Conservation (phyloP, 805 yeast genomes). For the Wickerhamiella cacticola region DNA sequence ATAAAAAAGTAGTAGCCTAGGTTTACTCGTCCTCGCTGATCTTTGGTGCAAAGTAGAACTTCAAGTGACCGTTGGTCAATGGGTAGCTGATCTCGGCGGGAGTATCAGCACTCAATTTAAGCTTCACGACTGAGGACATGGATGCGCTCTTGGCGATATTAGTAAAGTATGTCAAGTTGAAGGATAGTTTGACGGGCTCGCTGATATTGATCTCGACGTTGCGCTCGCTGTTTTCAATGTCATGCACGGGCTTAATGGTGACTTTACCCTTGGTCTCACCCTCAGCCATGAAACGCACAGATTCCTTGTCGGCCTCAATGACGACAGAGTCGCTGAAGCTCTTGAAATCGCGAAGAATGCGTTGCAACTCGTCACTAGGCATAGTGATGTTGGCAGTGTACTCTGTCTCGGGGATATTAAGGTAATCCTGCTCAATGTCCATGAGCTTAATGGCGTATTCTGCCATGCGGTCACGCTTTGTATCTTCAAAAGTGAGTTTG, state of each 20-base stretch:
- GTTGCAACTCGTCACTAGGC: conserved; percentile 82
- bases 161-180: conserved; percentile 80
- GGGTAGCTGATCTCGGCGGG: conserved; percentile 92
- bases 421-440: conserved; percentile 93
- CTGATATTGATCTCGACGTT: conserved; percentile 64
- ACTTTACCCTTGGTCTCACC: conserved; percentile 85
- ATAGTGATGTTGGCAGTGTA: conserved; percentile 74
- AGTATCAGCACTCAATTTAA: conserved; percentile 77
- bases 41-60: conserved; percentile 96
- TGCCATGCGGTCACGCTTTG: conserved; percentile 77
- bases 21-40: conserved; percentile 49
- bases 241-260: conserved; percentile 69
- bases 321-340: conserved; percentile 79
- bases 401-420: conserved; percentile 87
- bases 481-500: conserved; percentile 77
- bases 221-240: conserved; percentile 64
- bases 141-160: conserved; percentile 88
- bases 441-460: conserved; percentile 85
- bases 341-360: conserved; percentile 76
- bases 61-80: conserved; percentile 80
- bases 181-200: conserved; percentile 77
- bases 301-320: conserved; percentile 79
- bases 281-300: conserved; percentile 76
- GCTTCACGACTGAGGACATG: conserved; percentile 61
- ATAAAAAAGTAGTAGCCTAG: not conserved